Base-by-base conservation (phyloP, 2,329 filamentous ascomycete genomes). In the Fusarium odoratissimum region DNA sequence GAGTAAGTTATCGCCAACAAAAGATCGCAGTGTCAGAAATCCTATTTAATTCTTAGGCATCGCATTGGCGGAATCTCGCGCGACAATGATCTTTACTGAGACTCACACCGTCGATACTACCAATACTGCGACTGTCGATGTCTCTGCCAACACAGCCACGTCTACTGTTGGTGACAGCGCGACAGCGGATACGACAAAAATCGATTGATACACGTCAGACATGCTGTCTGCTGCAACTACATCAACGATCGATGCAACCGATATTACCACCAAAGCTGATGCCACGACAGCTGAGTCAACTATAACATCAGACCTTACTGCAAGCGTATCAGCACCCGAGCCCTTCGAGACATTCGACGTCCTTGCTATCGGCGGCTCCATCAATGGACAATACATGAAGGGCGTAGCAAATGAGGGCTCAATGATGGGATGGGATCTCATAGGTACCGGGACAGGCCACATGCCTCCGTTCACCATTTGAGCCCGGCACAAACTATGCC, bases 101-200 rank as follows among this genome's bases (percentile, higher is more conserved):
- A 28, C 25, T 46, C 5, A 10, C 13, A 10, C 19, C 8, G 44
- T 21, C 8, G 19, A 13, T 14, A n/a, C 25, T 21, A 21, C 19
- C 17, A 8, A 16, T 13, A 7, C 19, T 21, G 4, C 25, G 25
- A 45, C 19, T 19, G 6, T 46, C 3, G 42, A 45, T 6, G 3
- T 21, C 17, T 28, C 25, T 21, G 8, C 42, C 5, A 9, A 2
- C 44, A 5, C 12, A 21, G 19, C 19, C 23, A 44, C 14, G 11
- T 44, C 42, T 28, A 12, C 23, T 12, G 23, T 17, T 7, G n/a
- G 14, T 25, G 41, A 25, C 21, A 10, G 12, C 19, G 12, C 11
- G 17, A 13, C 42, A 45, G 12, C 7, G 11, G 17, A 0, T 14
- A 21, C 42, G 2, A 28, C 1, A 0, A 6, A 25, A 21, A 25